Percentiles rank a stretch among this genome's conserved stretches.
Conservation (phyloP, 2,329 filamentous ascomycete genomes). For the Aspergillus sp. region DNA sequence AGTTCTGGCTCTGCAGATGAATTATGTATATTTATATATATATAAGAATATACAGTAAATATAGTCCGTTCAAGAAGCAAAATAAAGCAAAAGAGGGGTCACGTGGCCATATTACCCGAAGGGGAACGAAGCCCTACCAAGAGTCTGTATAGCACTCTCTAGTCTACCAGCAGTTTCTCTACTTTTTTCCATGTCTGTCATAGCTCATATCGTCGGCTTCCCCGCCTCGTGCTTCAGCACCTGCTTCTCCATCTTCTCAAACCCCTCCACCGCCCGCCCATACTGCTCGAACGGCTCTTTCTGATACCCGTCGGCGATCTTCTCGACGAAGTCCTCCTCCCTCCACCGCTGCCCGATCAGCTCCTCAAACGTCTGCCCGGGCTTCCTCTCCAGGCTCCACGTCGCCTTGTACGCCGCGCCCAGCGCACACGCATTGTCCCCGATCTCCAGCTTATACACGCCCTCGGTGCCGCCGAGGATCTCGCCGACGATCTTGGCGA, state of each 20-base stretch:
- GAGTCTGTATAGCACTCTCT: no score
- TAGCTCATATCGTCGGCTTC: slow-evolving; percentile 2
- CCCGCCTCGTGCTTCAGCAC: slow-evolving; percentile 43
- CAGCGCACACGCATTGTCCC: slow-evolving; percentile 87
- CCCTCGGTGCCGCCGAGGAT: slow-evolving; percentile 84
- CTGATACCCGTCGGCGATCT: slow-evolving; percentile 72
- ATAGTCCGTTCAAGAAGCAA: no score
- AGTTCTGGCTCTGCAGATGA: no score
- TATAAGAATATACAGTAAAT: no score
- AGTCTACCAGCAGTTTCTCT: no score
- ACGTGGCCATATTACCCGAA: no score
- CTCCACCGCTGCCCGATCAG: slow-evolving; percentile 76
- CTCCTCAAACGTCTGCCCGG: slow-evolving; percentile 73
- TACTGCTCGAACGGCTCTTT: slow-evolving; percentile 67
- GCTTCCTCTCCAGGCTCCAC: slow-evolving; percentile 68
- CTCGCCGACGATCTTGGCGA: slow-evolving; percentile 73
- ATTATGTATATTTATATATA: no score
- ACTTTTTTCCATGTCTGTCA: no score
- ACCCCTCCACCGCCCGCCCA: slow-evolving; percentile 64
- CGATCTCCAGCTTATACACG: slow-evolving; percentile 86
- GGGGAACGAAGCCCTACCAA: no score
- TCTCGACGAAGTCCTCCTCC: slow-evolving; percentile 73
- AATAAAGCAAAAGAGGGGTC: no score
- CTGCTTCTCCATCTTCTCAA: slow-evolving; percentile 63
- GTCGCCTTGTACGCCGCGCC: slow-evolving; percentile 94